phyloP scores from a whole-genome alignment of 345 rosid genomes.

The Clausena lansium region DNA sequence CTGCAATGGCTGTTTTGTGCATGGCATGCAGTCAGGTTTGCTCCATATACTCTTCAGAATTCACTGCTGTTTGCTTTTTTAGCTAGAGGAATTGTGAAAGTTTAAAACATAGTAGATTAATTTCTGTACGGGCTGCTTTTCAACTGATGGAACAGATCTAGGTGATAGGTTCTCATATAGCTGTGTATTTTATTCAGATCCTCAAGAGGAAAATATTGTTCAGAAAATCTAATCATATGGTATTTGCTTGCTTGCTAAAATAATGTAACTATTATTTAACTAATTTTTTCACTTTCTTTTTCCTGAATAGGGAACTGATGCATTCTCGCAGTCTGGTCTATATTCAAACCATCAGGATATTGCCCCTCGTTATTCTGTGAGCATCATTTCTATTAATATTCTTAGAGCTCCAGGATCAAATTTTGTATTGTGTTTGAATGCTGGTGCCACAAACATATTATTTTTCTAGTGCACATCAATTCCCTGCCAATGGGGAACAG shows the following conservation, averaged over 20 bases:
- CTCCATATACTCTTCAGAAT: constrained; percentile 2
- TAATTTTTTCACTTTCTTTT: background rate
- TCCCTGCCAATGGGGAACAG: background rate
- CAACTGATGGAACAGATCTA: background rate
- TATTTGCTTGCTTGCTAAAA: background rate
- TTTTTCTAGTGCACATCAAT: background rate
- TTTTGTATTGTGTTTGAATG: background rate
- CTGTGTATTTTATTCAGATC: background rate
- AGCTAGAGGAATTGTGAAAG: background rate
- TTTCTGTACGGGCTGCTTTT: background rate
- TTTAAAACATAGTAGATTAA: background rate
- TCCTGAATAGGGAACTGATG: constrained; percentile 68
- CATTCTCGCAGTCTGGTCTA: constrained; percentile 93
- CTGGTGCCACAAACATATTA: background rate
- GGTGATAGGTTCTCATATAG: background rate
- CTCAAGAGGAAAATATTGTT: background rate
- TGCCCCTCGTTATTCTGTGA: constrained; percentile 93
- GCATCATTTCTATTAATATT: constrained; percentile 20
- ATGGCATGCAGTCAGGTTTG: constrained; percentile 93
- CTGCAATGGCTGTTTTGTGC: constrained; percentile 78
- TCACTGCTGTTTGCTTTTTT: background rate
- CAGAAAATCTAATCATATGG: background rate
- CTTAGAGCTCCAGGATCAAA: background rate
- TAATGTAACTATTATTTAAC: background rate
- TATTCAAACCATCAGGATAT: constrained; percentile 97